Evolutionary conservation across 371 early-diverging fungal genomes (phyloP), one percentile per base, ranked within the genome.

Genomic region (Mortierella sp.): DNA sequence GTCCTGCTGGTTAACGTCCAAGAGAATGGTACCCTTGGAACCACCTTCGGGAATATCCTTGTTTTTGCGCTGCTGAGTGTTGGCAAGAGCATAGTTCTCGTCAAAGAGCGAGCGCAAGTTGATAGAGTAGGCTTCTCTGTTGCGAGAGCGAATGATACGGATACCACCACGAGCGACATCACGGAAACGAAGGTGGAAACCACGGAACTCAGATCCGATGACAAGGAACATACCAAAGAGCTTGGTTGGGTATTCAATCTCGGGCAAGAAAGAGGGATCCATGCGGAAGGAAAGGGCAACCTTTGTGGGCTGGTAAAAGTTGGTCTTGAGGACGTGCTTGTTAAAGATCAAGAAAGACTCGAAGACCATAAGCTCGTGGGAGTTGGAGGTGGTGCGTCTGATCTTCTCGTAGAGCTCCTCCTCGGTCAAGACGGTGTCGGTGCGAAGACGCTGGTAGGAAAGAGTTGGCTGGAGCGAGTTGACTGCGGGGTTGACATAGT

Each of bases 11-110:
- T 93, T 91, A 64, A 94, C 90, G 86, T 98, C 96, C 77, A 99
- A 86, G 52, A 99, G 86, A 71, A 98, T 98, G 9, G 99, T 99
- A 75, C 99, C 99, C 91, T 98, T 98, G 75, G 97, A 97, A 24
- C 99, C 99, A 73, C 99, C 98, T 88, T 98, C 99, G 59, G 99
- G 99, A 69, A 99, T 98, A 88, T 98, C 97, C 90, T 99, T 99
- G 92, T 99, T 99, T 89, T 99, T 99, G 77, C 97, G 92, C 85
- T 98, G 99, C 87, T 99, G 99, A 11, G 99, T 98, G 38, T 94
- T 91, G 41, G 99, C 98, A 74, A 99, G 89, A 61, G 92, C 93
- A 87, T 98, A 98, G 90, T 99, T 99, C 87, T 99, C 99, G 86
- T 99, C 99, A 85, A 99, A 96, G 69, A 99, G 87, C 43, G 94